These are phyloP conservation scores for Jatropha multifida DNA, from an alignment of 441 rosid genomes.

Conservation along the genomic window DNA sequence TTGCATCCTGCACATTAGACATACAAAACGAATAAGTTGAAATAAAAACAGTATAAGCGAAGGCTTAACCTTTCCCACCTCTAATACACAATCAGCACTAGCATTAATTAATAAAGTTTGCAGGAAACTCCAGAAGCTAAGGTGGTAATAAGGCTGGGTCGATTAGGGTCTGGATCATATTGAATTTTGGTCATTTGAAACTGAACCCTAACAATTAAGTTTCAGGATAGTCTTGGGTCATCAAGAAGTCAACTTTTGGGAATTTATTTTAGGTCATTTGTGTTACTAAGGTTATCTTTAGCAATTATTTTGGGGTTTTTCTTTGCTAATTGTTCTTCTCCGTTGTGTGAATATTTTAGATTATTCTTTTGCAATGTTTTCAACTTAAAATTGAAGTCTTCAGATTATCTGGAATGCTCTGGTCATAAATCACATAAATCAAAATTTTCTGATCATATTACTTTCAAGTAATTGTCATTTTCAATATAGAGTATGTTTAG, in stretches of 20 bases:
- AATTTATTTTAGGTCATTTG: background rate
- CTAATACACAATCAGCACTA: constrained; percentile 2
- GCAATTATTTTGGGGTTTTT: background rate
- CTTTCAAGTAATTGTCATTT: background rate
- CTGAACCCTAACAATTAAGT: background rate
- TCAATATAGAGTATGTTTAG: background rate
- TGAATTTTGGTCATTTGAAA: background rate
- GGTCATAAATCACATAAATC: background rate
- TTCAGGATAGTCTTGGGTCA: background rate
- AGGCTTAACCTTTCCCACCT: background rate
- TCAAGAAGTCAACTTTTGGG: background rate
- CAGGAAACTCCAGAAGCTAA: background rate
- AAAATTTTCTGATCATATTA: background rate
- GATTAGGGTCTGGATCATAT: background rate
- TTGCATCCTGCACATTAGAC: constrained; percentile 60
- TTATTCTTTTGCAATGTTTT: background rate
- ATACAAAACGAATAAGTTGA: constrained; percentile 19
- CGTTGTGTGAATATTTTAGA: background rate
- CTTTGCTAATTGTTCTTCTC: background rate
- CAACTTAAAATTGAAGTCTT: background rate
- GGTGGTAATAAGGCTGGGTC: background rate
- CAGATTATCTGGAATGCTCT: background rate
- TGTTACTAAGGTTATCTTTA: background rate
- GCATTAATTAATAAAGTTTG: background rate
- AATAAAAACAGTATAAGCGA: constrained; percentile 7